A percentile compares a stretch with the other conserved stretches of the same genome.
phyloP scores from a whole-genome alignment of 2,329 filamentous ascomycete species.

The Colletotrichum sp. region DNA sequence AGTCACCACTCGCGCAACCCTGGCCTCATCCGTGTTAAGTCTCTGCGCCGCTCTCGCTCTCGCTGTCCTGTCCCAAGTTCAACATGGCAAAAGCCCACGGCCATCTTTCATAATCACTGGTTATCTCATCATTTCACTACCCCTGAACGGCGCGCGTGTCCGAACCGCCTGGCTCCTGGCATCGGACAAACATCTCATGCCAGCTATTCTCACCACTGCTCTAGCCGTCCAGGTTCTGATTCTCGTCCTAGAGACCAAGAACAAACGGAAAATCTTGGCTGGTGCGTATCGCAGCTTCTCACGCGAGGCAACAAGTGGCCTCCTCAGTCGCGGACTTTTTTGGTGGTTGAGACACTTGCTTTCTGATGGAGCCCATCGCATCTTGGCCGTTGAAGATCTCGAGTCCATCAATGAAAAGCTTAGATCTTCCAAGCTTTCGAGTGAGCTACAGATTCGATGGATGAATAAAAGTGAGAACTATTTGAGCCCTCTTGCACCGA shows the following conservation, averaged over 20 bases:
- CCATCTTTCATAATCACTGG: background rate
- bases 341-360: conserved; percentile 4
- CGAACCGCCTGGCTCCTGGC: conserved; percentile 1
- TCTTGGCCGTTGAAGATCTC: conserved; percentile 3
- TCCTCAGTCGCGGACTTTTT: conserved; percentile 3
- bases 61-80: background rate
- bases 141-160: background rate
- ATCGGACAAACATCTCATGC: background rate
- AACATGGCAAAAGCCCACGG: background rate
- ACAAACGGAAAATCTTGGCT: background rate
- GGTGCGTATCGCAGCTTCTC: background rate
- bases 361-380: background rate
- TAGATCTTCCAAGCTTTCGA: background rate
- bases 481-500: background rate
- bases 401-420: conserved; percentile 1
- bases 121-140: background rate
- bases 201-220: background rate
- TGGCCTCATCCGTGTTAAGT: background rate
- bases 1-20: conserved; percentile 2
- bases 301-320: conserved; percentile 2
- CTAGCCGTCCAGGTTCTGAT: conserved; percentile 1
- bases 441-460: background rate
- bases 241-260: background rate
- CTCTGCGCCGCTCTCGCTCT: background rate
- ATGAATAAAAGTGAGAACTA: background rate